phyloP scores from a whole-genome alignment of 2,329 filamentous ascomycete species.

The Herpotrichia juniperi region DNA sequence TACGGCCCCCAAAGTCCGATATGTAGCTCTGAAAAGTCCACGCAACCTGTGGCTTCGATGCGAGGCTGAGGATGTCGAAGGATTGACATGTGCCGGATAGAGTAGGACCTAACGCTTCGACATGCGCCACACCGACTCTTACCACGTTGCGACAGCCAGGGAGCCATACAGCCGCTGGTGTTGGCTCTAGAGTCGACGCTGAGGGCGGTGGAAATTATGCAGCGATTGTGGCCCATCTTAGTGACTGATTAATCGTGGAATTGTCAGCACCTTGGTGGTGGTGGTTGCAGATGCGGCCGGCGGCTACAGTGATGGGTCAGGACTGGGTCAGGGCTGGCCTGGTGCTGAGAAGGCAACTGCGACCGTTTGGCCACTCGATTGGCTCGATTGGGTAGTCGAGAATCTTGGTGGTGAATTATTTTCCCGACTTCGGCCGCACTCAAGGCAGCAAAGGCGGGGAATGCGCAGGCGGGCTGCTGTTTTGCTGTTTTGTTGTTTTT shows the following conservation, averaged over 20 bases:
- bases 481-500: constrained; percentile 11
- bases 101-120: not conserved
- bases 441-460: constrained; percentile 31
- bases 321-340: too few relatives aligned
- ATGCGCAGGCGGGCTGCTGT: constrained; percentile 21
- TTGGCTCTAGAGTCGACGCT: not conserved
- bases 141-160: not conserved
- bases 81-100: not conserved
- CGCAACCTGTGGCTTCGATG: constrained; percentile 8
- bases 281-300: not conserved
- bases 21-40: not conserved
- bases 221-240: not conserved
- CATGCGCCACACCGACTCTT: constrained; percentile 1
- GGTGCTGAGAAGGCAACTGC: not conserved
- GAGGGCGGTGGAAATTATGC: not conserved
- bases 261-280: not conserved
- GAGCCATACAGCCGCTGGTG: not conserved
- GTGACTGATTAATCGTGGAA: not conserved
- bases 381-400: constrained; percentile 8
- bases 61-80: constrained; percentile 14
- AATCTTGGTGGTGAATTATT: not conserved
- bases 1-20: constrained; percentile 7
- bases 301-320: not conserved
- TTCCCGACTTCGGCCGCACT: constrained; percentile 22
- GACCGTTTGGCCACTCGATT: not conserved